These are phyloP conservation scores for Petunia secreta DNA, from an alignment of 257 asterid genomes.

Conservation along the genomic window DNA sequence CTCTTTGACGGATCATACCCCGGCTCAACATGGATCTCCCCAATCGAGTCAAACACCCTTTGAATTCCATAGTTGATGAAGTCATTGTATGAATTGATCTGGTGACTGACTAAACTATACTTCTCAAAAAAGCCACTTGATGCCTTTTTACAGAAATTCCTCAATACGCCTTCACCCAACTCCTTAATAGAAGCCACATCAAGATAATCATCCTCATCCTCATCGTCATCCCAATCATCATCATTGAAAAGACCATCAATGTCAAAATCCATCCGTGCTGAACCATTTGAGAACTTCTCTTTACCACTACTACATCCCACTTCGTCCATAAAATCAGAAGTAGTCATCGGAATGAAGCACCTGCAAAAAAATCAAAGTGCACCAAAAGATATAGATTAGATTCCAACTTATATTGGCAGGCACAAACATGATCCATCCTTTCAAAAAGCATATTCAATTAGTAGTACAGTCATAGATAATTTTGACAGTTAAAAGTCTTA, in stretches of 20 bases:
- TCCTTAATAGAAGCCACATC: conserved; percentile 47
- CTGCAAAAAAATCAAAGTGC: conserved; percentile 9
- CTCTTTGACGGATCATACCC: conserved; percentile 82
- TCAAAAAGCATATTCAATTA: conserved; percentile 16
- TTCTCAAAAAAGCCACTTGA: conserved; percentile 71
- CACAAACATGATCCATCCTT: background rate
- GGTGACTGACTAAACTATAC: conserved; percentile 82
- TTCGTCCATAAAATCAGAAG: conserved; percentile 28
- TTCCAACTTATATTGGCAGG: background rate
- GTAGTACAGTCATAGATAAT: background rate
- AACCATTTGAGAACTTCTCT: conserved; percentile 28
- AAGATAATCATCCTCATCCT: conserved; percentile 51
- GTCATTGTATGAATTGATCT: conserved; percentile 76
- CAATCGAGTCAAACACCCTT: conserved; percentile 68
- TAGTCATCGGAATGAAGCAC: conserved; percentile 18
- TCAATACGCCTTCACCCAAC: conserved; percentile 49
- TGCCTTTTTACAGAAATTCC: conserved; percentile 65
- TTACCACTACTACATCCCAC: conserved; percentile 34
- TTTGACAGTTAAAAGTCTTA: conserved; percentile 4
- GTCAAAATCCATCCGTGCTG: conserved; percentile 33
- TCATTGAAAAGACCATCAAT: background rate
- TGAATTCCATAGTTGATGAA: conserved; percentile 74
- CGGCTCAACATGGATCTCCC: conserved; percentile 73
- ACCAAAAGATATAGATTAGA: background rate
- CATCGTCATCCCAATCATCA: conserved; percentile 61